These are phyloP conservation scores for Trichoderma sp. DNA, from an alignment of 2,329 filamentous ascomycete genomes.

Conservation along the genomic window DNA sequence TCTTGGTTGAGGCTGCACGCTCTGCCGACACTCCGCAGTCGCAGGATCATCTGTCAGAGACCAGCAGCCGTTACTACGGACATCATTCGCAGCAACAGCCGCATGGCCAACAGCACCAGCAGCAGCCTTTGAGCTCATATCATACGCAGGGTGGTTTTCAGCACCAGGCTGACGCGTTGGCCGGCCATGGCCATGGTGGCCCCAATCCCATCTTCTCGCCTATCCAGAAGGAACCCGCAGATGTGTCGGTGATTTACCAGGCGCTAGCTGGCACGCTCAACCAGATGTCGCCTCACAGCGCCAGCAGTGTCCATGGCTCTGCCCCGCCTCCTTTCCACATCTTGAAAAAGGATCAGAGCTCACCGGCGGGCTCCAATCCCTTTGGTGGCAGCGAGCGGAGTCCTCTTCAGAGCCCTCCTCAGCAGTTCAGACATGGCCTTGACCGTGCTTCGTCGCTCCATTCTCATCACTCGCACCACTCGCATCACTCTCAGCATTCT, in stretches of 20 bases:
- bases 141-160: conserved; percentile 29
- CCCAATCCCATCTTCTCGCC: conserved; percentile 28
- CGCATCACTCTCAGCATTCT: conserved; percentile 26
- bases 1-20: conserved; percentile 41
- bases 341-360: conserved; percentile 48
- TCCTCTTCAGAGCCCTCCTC: conserved; percentile 43
- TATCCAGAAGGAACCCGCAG: conserved; percentile 38
- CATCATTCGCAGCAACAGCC: conserved; percentile 30
- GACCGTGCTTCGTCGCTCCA: conserved; percentile 36
- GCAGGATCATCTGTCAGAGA: conserved; percentile 31
- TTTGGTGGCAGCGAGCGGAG: conserved; percentile 42
- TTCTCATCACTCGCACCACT: conserved; percentile 25
- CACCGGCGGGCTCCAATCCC: conserved; percentile 38
- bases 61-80: conserved; percentile 29
- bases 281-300: conserved; percentile 42
- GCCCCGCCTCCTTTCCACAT: conserved; percentile 45
- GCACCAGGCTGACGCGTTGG: conserved; percentile 28
- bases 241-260: conserved; percentile 38
- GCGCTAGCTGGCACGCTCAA: conserved; percentile 38
- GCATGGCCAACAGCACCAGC: conserved; percentile 24
- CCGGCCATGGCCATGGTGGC: conserved; percentile 22
- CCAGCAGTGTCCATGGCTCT: conserved; percentile 34
- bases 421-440: conserved; percentile 39
- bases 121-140: conserved; percentile 26
- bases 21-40: conserved; percentile 48